Evolutionary conservation across 75 land plant genomes (phyloP).

Genomic region (Selaginella tamariscina): DNA sequence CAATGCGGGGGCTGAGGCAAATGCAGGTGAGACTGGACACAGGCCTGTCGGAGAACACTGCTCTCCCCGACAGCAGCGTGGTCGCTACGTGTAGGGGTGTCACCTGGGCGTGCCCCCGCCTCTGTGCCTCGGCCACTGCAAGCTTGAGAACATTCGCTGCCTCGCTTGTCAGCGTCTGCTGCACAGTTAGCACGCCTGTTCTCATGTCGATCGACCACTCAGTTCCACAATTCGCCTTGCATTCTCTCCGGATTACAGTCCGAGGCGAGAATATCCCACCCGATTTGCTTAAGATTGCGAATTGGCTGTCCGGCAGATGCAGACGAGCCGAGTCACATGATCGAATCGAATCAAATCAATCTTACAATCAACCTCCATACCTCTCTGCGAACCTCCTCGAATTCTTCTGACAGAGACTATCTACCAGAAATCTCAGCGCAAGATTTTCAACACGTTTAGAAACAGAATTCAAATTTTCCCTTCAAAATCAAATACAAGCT

Average conservation of each 20-base stretch:
- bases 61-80: background rate
- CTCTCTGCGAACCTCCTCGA: constrained; percentile 1
- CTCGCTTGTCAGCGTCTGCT: constrained; percentile 10
- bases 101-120: constrained; percentile 6
- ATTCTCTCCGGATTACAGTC: too few relatives aligned
- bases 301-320: too few relatives aligned
- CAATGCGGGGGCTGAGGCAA: background rate
- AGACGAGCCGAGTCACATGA: too few relatives aligned
- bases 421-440: too few relatives aligned
- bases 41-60: constrained; percentile 6
- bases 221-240: too few relatives aligned
- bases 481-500: background rate
- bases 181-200: constrained; percentile 5
- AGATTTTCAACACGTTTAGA: too few relatives aligned
- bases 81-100: constrained; percentile 6
- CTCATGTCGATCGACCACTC: too few relatives aligned
- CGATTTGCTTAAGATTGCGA: too few relatives aligned
- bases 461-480: too few relatives aligned
- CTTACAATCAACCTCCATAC: background rate
- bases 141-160: constrained; percentile 11
- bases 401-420: too few relatives aligned
- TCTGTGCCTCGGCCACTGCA: constrained; percentile 4
- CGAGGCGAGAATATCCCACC: too few relatives aligned
- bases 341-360: background rate
- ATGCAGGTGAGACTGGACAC: constrained; percentile 2